Conservation (phyloP, 495 filamentous ascomycete species). For the Oidiodendron maius region DNA sequence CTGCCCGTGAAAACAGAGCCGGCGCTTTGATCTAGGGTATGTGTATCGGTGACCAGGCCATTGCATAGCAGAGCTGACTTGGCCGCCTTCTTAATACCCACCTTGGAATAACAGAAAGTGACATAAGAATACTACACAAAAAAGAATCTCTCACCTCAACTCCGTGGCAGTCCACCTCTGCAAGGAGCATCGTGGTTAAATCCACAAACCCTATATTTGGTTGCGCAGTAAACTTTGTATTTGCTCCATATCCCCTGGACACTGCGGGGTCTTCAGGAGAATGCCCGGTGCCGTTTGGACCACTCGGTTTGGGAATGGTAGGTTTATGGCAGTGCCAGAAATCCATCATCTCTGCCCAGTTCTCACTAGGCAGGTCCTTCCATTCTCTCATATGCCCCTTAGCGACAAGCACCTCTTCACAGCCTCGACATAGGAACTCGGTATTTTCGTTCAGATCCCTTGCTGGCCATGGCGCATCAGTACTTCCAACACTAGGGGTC, state of each 20-base stretch:
- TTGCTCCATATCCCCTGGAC: slow-evolving; percentile 70
- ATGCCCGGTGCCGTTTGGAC: slow-evolving; percentile 1
- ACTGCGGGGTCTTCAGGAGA: slow-evolving; percentile 23
- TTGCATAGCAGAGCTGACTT: slow-evolving; percentile 44
- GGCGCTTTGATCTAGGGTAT: slow-evolving; percentile 66
- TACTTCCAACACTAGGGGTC: slow-evolving; percentile 30
- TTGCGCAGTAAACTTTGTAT: slow-evolving; percentile 58
- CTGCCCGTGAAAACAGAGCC: slow-evolving; percentile 26
- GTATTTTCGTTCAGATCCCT: slow-evolving; percentile 46
- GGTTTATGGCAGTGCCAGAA: slow-evolving; percentile 99
- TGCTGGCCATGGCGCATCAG: slow-evolving; percentile 68
- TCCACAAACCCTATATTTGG: slow-evolving; percentile 71
- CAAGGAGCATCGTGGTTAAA: slow-evolving; percentile 66
- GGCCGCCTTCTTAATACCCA: slow-evolving; percentile 89
- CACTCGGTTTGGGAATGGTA: slow-evolving; percentile 28
- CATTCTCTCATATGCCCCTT: slow-evolving; percentile 49
- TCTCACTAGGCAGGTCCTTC: slow-evolving; percentile 93
- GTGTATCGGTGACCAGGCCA: slow-evolving; percentile 86
- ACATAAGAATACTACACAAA: slow-evolving; percentile 15
- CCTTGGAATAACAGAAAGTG: not conserved
- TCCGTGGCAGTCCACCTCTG: slow-evolving; percentile 53
- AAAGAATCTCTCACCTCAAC: slow-evolving; percentile 51
- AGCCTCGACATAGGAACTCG: slow-evolving; percentile 60
- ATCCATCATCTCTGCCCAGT: slow-evolving; percentile 99
- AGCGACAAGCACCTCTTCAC: slow-evolving; percentile 40